These are phyloP conservation scores for Hanseniaspora mollemarum DNA, from an alignment of 805 yeast genomes.

Conservation along the genomic window DNA sequence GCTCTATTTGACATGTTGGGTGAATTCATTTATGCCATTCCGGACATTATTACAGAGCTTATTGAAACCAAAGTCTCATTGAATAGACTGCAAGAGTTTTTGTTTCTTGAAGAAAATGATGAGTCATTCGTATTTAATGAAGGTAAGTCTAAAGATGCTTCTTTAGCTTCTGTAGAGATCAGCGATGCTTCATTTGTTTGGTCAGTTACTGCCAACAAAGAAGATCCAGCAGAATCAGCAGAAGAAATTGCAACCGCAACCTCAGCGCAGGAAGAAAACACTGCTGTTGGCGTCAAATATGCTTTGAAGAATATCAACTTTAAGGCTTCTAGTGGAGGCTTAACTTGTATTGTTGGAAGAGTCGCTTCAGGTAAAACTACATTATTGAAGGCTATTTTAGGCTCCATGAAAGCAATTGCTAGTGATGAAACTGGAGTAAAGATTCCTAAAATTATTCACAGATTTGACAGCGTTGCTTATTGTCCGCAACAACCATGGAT, in stretches of 20 bases:
- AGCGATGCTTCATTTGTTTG: slow-evolving; percentile 46
- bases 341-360: slow-evolving; percentile 52
- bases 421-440: slow-evolving; percentile 12
- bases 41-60: slow-evolving; percentile 43
- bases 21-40: slow-evolving; percentile 49
- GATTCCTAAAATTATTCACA: slow-evolving; percentile 24
- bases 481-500: slow-evolving; percentile 53
- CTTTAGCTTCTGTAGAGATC: slow-evolving; percentile 32
- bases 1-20: slow-evolving; percentile 48
- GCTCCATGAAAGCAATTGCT: slow-evolving; percentile 36
- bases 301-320: slow-evolving; percentile 43
- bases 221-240: slow-evolving; percentile 2
- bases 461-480: slow-evolving; percentile 38
- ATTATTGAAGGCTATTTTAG: slow-evolving; percentile 42
- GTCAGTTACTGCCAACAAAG: slow-evolving; percentile 24
- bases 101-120: slow-evolving; percentile 39
- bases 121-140: slow-evolving; percentile 27
- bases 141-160: slow-evolving; percentile 20
- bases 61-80: slow-evolving; percentile 52
- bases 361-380: slow-evolving; percentile 64
- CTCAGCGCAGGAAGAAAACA: slow-evolving; percentile 30
- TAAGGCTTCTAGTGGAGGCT: slow-evolving; percentile 40
- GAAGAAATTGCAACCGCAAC: neutral
- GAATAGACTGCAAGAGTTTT: slow-evolving; percentile 41
- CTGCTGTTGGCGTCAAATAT: slow-evolving; percentile 35